These are phyloP conservation scores for Lyophyllum atratum DNA, from an alignment of 768 basidiomycete genomes.

Conservation along the genomic window DNA sequence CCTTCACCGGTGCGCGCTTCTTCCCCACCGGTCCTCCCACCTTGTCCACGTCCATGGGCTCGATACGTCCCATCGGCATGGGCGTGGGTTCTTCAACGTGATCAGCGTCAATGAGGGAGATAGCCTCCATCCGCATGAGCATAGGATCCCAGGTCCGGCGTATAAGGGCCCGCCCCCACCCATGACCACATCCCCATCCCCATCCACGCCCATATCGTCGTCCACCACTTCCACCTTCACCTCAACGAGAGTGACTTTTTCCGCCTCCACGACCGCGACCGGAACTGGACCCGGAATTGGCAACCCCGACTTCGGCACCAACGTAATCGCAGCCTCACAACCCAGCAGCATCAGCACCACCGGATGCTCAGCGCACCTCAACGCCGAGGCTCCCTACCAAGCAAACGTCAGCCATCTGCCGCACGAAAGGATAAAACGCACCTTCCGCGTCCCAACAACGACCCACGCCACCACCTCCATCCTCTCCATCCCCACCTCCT, in stretches of 20 bases:
- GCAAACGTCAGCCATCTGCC: background rate
- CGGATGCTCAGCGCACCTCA: conserved; percentile 27
- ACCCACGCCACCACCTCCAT: conserved; percentile 45
- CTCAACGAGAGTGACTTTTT: too few species aligned
- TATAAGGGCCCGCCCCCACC: too few species aligned
- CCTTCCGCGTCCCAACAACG: conserved; percentile 20
- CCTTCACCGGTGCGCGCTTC: background rate
- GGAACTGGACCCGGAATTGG: conserved; percentile 8
- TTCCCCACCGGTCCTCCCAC: background rate
- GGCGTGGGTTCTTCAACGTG: too few species aligned
- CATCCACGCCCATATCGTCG: too few species aligned
- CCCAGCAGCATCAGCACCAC: conserved; percentile 39
- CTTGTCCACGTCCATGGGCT: background rate
- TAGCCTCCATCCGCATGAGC: too few species aligned
- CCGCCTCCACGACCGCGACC: conserved; percentile 3
- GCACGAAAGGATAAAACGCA: background rate
- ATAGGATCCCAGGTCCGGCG: too few species aligned
- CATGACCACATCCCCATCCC: background rate
- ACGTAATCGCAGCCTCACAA: conserved; percentile 34
- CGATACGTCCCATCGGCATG: too few species aligned
- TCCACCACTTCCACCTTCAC: background rate
- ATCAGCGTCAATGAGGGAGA: too few species aligned
- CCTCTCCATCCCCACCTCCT: conserved; percentile 31
- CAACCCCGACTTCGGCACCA: conserved; percentile 26
- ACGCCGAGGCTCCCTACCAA: conserved; percentile 21